Conservation (phyloP, 2,329 filamentous ascomycete genomes). For the Trichothecium roseum region DNA sequence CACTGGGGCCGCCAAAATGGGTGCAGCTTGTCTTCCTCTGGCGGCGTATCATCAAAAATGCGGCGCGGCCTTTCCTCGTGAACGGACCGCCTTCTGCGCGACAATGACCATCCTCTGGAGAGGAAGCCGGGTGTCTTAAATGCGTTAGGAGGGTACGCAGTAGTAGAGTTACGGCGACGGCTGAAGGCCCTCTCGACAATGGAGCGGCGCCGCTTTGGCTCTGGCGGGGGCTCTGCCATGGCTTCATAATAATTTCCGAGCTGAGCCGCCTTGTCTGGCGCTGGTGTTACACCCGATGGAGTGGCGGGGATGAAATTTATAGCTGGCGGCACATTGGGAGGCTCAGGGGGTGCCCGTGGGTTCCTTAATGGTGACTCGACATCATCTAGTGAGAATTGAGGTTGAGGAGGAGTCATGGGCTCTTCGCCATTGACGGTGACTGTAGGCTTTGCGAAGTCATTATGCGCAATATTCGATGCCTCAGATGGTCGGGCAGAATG, state of each 20-base stretch:
- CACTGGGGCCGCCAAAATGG: conserved; percentile 51
- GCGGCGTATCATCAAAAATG: conserved; percentile 23
- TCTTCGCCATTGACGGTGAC: conserved; percentile 16
- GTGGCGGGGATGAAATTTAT: conserved; percentile 54
- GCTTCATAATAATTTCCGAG: conserved; percentile 45
- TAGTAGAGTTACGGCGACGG: conserved; percentile 32
- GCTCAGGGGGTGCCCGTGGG: conserved; percentile 47
- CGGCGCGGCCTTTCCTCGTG: not conserved
- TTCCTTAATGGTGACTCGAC: conserved; percentile 54
- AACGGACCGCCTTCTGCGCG: conserved; percentile 16
- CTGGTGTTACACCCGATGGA: conserved; percentile 47
- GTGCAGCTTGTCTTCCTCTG: conserved; percentile 45
- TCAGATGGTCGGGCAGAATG: conserved; percentile 42
- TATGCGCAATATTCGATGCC: conserved; percentile 23
- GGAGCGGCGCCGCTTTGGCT: conserved; percentile 35
- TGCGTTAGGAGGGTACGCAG: conserved; percentile 28
- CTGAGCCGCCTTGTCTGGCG: conserved; percentile 38
- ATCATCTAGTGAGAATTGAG: conserved; percentile 36
- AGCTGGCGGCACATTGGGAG: conserved; percentile 28
- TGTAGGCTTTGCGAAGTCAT: conserved; percentile 8
- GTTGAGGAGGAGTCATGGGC: conserved; percentile 43
- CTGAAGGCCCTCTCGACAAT: conserved; percentile 44
- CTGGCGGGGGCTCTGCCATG: conserved; percentile 18
- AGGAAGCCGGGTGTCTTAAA: conserved; percentile 33
- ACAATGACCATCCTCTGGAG: conserved; percentile 42